Conservation (phyloP, 2,329 filamentous ascomycete species). For the Berkeleyomyces rouxiae region DNA sequence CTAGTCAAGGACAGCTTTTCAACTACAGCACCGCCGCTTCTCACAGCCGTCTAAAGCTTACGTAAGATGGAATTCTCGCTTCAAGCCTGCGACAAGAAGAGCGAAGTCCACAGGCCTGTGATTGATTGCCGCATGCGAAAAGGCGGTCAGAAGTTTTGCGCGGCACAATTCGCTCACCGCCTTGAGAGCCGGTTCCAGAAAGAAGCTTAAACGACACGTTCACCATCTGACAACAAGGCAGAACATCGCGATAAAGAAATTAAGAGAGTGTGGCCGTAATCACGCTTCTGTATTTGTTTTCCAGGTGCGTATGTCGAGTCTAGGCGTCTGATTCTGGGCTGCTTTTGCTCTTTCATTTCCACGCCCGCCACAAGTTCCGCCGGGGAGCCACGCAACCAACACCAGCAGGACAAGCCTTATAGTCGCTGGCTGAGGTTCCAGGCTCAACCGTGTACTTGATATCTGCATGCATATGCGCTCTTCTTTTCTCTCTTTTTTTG, state of each 20-base stretch:
- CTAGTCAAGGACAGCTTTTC: too few relatives aligned
- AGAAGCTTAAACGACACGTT: constrained; percentile 13
- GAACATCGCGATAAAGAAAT: not conserved
- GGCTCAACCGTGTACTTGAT: not conserved
- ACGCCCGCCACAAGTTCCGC: not conserved
- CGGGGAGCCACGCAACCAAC: not conserved
- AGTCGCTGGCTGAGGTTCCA: not conserved
- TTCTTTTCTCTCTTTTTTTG: not conserved
- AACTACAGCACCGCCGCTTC: too few relatives aligned
- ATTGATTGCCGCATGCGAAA: not conserved
- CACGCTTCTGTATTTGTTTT: not conserved
- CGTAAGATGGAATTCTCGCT: not conserved
- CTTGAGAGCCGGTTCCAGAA: not conserved
- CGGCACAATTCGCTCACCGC: not conserved
- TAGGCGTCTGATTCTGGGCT: not conserved
- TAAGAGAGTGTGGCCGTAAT: not conserved
- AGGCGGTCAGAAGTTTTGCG: not conserved
- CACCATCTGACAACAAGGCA: constrained; percentile 4
- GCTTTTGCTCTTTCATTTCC: not conserved
- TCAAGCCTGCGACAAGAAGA: not conserved
- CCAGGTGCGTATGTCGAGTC: not conserved
- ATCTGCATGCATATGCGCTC: not conserved
- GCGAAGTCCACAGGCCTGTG: not conserved
- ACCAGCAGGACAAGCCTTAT: not conserved
- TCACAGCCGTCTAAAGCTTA: not conserved